phyloP scores from a whole-genome alignment of 306 rosid genomes.

The Begonia peltatifolia region DNA sequence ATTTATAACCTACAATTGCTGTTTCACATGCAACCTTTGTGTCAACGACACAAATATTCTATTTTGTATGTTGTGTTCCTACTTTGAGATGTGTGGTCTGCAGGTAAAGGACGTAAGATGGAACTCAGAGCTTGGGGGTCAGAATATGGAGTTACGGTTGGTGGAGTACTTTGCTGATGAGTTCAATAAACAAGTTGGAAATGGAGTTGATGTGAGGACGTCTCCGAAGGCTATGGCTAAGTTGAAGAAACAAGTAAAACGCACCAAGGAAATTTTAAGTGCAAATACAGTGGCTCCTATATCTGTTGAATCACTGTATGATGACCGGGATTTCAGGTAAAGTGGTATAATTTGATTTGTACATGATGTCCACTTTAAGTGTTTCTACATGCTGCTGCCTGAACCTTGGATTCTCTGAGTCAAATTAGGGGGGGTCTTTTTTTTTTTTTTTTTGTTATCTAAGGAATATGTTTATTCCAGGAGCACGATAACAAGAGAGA shows the following conservation, averaged over 20 bases:
- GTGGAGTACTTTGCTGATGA: slow-evolving; percentile 85
- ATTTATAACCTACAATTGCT: no score
- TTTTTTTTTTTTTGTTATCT: no score
- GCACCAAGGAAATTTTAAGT: slow-evolving; percentile 93
- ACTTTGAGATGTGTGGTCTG: slow-evolving; percentile 7
- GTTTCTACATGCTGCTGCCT: no score
- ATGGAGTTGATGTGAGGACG: slow-evolving; percentile 72
- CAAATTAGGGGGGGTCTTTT: no score
- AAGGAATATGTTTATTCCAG: slow-evolving; percentile 20
- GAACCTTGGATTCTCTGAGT: no score
- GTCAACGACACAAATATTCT: no score
- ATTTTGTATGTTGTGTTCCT: no score
- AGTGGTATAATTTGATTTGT: neutral
- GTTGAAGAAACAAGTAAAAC: slow-evolving; percentile 91
- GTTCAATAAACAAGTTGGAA: slow-evolving; percentile 80
- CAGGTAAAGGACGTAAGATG: slow-evolving; percentile 94
- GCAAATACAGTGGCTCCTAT: slow-evolving; percentile 92
- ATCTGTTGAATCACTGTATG: slow-evolving; percentile 86
- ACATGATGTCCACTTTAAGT: no score
- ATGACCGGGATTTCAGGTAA: slow-evolving; percentile 82
- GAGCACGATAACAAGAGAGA: slow-evolving; percentile 87
- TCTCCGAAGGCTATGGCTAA: slow-evolving; percentile 95
- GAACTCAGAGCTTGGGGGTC: slow-evolving; percentile 90
- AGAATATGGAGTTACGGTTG: slow-evolving; percentile 66
- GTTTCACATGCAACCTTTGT: no score